A percentile compares a stretch with the other conserved stretches of the same genome.
These are phyloP conservation scores for Candolleomyces efflorescens DNA, from an alignment of 768 basidiomycete genomes.

Conservation along the genomic window DNA sequence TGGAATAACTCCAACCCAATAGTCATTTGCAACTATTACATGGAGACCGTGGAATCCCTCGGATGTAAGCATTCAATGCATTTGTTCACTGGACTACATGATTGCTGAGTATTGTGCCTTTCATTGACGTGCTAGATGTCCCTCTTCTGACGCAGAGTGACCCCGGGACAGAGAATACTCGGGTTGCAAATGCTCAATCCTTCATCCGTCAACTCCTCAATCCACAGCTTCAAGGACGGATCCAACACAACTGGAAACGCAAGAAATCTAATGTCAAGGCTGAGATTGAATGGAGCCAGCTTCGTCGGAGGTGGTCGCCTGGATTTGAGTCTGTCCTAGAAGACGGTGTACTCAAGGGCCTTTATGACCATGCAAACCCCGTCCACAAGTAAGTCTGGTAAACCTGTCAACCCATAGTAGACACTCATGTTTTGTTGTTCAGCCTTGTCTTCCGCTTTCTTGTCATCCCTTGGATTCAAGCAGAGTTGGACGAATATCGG, in stretches of 20 bases:
- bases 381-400: slow-evolving; percentile 18
- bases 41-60: slow-evolving; percentile 19
- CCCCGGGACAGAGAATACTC: slow-evolving; percentile 38
- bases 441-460: slow-evolving; percentile 41
- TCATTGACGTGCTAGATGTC: slow-evolving; percentile 19
- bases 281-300: slow-evolving; percentile 37
- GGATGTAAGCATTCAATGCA: slow-evolving; percentile 13
- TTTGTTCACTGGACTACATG: not conserved
- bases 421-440: not conserved
- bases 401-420: not conserved
- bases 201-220: slow-evolving; percentile 34
- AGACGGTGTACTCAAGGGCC: slow-evolving; percentile 21
- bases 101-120: slow-evolving; percentile 4
- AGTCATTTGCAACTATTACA: slow-evolving; percentile 30
- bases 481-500: slow-evolving; percentile 28
- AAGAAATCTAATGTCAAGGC: slow-evolving; percentile 37
- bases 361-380: slow-evolving; percentile 23
- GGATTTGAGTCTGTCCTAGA: slow-evolving; percentile 33
- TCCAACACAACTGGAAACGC: slow-evolving; percentile 38
- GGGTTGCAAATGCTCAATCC: slow-evolving; percentile 43
- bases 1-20: slow-evolving; percentile 35
- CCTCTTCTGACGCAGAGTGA: slow-evolving; percentile 42
- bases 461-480: slow-evolving; percentile 37
- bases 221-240: slow-evolving; percentile 23
- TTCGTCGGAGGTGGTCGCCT: slow-evolving; percentile 19